These are phyloP conservation scores for Herpetomonas tarakana DNA, from an alignment of 208 protist species.

Conservation along the genomic window DNA sequence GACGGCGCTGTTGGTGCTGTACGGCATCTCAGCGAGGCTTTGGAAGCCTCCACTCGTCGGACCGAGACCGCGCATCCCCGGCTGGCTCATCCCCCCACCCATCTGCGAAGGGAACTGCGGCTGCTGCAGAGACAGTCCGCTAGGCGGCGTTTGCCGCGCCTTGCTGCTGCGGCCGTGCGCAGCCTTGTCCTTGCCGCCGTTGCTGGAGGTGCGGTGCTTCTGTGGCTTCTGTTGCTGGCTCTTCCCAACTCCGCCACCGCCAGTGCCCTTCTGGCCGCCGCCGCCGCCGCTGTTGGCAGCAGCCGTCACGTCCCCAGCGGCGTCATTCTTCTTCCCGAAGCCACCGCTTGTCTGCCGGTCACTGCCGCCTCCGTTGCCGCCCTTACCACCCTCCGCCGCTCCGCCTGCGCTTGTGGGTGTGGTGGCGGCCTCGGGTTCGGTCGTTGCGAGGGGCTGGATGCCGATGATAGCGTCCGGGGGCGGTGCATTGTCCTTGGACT, in stretches of 20 bases:
- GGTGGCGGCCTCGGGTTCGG: background rate
- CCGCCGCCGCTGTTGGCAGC: background rate
- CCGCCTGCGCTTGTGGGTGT: background rate
- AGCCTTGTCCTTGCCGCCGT: background rate
- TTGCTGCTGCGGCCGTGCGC: background rate
- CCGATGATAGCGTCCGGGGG: background rate
- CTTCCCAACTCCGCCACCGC: no score
- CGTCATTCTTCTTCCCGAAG: background rate
- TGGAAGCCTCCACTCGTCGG: background rate
- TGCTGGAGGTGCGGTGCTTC: background rate
- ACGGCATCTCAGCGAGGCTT: conserved; percentile 1
- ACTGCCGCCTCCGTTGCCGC: background rate
- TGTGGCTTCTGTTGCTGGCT: no score
- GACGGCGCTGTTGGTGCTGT: background rate
- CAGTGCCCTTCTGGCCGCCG: background rate
- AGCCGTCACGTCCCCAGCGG: background rate
- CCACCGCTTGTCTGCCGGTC: background rate
- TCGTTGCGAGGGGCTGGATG: background rate
- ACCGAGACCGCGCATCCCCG: background rate
- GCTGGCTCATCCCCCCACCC: background rate
- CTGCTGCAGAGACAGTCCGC: background rate
- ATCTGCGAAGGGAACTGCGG: background rate
- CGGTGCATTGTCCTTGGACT: conserved; percentile 20
- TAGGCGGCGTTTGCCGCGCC: background rate
- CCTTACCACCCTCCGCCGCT: background rate